Evolutionary conservation across 2,329 filamentous ascomycete genomes (phyloP).

Genomic region (Botrytis fragariae): DNA sequence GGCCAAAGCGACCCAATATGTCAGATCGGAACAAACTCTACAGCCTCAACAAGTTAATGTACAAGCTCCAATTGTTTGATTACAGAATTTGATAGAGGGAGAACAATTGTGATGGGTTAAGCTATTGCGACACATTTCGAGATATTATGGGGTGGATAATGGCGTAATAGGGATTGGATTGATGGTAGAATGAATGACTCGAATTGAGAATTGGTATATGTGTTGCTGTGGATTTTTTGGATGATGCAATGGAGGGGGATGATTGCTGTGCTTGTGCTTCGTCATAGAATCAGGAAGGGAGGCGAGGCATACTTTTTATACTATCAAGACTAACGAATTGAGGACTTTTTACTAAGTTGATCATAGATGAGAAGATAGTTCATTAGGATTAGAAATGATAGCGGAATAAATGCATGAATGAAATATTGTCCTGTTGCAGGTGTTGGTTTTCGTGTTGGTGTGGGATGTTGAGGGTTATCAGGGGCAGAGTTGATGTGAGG

Average conservation of each 20-base stretch:
- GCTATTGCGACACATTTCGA: background rate
- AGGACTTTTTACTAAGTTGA: background rate
- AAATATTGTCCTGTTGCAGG: background rate
- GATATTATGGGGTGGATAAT: background rate
- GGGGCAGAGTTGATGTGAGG: background rate
- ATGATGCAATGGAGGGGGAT: background rate
- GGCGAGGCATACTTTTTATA: background rate
- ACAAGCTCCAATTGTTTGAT: background rate
- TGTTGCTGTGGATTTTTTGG: background rate
- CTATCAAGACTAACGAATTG: constrained; percentile 1
- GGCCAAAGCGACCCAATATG: constrained; percentile 31
- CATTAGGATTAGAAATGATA: background rate
- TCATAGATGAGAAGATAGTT: background rate
- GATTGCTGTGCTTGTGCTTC: background rate
- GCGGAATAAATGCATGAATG: background rate
- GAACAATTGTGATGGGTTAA: background rate
- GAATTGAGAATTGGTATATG: background rate
- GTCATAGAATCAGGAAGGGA: background rate
- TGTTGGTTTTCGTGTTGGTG: background rate
- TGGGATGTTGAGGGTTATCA: background rate
- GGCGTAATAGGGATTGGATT: constrained; percentile 15
- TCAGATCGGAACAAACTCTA: constrained; percentile 2
- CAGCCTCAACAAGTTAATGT: constrained; percentile 1
- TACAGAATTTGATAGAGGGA: background rate
- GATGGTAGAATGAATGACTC: constrained; percentile 4